These are phyloP conservation scores for Diplodia corticola DNA, from an alignment of 2,329 filamentous ascomycete species.

Conservation along the genomic window DNA sequence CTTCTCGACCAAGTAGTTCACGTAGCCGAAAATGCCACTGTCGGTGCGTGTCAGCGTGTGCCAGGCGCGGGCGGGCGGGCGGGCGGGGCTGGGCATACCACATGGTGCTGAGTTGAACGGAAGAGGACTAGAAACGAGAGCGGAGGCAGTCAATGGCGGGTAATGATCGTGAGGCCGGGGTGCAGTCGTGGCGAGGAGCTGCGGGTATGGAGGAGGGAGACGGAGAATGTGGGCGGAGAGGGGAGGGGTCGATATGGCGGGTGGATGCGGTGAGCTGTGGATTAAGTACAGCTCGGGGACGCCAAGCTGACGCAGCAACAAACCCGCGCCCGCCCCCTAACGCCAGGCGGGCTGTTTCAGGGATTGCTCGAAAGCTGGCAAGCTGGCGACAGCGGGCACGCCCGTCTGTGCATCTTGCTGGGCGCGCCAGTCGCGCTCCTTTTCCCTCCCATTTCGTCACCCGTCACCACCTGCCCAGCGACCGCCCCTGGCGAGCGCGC, in stretches of 20 bases:
- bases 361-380: slow-evolving; percentile 1
- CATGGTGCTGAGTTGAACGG: slow-evolving; percentile 17
- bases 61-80: not conserved
- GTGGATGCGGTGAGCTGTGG: slow-evolving; percentile 18
- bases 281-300: slow-evolving; percentile 19
- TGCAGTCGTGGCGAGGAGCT: slow-evolving; percentile 16
- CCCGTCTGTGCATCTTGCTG: slow-evolving; percentile 16
- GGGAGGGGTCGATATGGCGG: slow-evolving; percentile 15
- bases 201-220: not conserved
- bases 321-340: slow-evolving; percentile 14
- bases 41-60: slow-evolving; percentile 9
- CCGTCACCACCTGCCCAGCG: slow-evolving; percentile 11
- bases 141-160: slow-evolving; percentile 2
- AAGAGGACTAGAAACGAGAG: slow-evolving; percentile 19
- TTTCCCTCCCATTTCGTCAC: slow-evolving; percentile 21
- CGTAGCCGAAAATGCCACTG: slow-evolving; percentile 96
- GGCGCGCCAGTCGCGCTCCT: slow-evolving; percentile 19
- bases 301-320: slow-evolving; percentile 16
- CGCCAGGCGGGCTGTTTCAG: slow-evolving; percentile 16
- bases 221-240: slow-evolving; percentile 14
- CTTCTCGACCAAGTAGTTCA: slow-evolving; percentile 99
- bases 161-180: slow-evolving; percentile 20
- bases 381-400: slow-evolving; percentile 15
- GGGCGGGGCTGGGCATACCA: slow-evolving; percentile 19
- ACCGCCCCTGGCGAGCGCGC: slow-evolving; percentile 7